Evolutionary conservation across 768 basidiomycete genomes (phyloP).

Genomic region (Suillus americanus): DNA sequence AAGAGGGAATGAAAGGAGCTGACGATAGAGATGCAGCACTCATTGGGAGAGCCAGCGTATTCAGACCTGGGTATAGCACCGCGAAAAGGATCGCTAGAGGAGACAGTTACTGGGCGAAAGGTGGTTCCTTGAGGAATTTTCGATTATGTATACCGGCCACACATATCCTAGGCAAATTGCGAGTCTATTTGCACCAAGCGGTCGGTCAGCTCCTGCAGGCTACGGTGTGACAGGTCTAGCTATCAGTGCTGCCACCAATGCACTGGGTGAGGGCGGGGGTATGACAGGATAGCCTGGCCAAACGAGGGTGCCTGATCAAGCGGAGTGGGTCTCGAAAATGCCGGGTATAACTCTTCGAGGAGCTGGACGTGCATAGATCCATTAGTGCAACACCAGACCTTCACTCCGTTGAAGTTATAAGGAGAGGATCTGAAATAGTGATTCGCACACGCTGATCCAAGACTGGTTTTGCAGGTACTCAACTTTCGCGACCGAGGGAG

Average conservation of each 20-base stretch:
- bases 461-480: constrained; percentile 81
- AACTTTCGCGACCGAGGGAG: neutral
- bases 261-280: constrained; percentile 62
- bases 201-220: constrained; percentile 88
- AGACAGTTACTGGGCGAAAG: too few relatives aligned
- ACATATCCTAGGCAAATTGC: too few relatives aligned
- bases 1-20: too few relatives aligned
- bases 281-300: constrained; percentile 64
- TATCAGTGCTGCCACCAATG: constrained; percentile 44
- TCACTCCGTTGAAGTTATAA: constrained; percentile 94
- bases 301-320: constrained; percentile 70
- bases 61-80: too few relatives aligned
- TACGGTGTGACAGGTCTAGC: constrained; percentile 59
- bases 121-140: too few relatives aligned
- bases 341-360: constrained; percentile 88
- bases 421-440: constrained; percentile 90
- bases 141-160: too few relatives aligned
- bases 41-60: too few relatives aligned
- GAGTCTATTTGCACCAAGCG: constrained; percentile 65
- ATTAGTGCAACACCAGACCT: constrained; percentile 91
- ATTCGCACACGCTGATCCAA: constrained; percentile 89
- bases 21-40: too few relatives aligned
- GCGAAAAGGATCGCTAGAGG: too few relatives aligned
- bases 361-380: constrained; percentile 81
- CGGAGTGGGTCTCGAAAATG: constrained; percentile 76